Evolutionary conservation across 192 early-diverging fungal species (phyloP).

Genomic region (Cladochytrium replicatum): DNA sequence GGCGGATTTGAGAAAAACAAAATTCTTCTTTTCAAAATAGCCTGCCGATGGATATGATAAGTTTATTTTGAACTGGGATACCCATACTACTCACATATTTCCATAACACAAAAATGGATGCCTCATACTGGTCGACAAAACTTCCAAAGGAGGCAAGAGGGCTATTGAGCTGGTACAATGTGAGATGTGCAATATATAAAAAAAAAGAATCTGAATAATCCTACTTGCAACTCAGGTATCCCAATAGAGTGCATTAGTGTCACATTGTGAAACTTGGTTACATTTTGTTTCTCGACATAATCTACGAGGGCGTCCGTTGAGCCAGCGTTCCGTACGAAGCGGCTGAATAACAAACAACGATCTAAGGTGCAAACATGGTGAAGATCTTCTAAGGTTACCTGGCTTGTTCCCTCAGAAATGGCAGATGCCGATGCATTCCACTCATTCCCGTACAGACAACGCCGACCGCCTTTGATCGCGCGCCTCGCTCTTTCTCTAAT

Average conservation of each 20-base stretch:
- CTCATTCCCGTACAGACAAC: neutral
- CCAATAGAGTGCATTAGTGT: neutral
- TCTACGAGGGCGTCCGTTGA: neutral
- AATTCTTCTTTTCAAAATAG: conserved; percentile 7
- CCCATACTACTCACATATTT: conserved; percentile 6
- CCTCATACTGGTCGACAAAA: conserved; percentile 2
- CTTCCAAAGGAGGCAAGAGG: conserved; percentile 3
- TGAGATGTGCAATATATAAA: too few relatives aligned
- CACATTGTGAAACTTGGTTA: neutral
- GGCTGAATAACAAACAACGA: neutral
- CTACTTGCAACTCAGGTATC: conserved; percentile 1
- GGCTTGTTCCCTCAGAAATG: neutral
- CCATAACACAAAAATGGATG: conserved; percentile 5
- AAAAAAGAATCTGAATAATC: neutral
- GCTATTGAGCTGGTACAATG: neutral
- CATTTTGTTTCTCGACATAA: neutral
- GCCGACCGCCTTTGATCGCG: conserved; percentile 1
- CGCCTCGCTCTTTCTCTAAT: conserved; percentile 8
- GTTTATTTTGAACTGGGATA: neutral
- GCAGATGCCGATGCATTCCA: conserved; percentile 7
- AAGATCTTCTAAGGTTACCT: too few relatives aligned
- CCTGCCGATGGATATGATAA: neutral
- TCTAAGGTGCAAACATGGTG: too few relatives aligned
- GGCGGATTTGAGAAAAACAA: conserved; percentile 6
- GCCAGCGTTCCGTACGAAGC: neutral